Conservation (phyloP, 1,284 basidiomycete species). For the Leccinum pachyderme region DNA sequence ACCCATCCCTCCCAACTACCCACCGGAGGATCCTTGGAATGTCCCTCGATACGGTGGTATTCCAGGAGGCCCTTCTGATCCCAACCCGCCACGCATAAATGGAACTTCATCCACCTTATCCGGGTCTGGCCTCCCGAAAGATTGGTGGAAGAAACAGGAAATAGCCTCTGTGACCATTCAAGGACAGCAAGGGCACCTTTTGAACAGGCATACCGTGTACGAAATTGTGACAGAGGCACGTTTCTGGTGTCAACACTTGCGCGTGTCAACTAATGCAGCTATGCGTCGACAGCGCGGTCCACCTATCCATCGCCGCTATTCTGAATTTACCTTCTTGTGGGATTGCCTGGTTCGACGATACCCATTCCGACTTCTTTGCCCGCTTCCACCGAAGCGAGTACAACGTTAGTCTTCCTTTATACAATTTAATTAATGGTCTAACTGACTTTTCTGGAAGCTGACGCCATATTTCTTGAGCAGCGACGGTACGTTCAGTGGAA, state of each 20-base stretch:
- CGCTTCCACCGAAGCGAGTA: conserved; percentile 86
- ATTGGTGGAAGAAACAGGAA: conserved; percentile 87
- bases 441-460: conserved; percentile 47
- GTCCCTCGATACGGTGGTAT: conserved; percentile 27
- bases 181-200: conserved; percentile 85
- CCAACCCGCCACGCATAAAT: conserved; percentile 35
- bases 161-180: conserved; percentile 66
- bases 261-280: conserved; percentile 8
- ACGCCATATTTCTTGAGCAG: conserved; percentile 86
- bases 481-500: conserved; percentile 52
- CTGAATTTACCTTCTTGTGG: conserved; percentile 88
- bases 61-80: conserved; percentile 19
- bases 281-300: conserved; percentile 48
- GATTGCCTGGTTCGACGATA: conserved; percentile 78
- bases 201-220: conserved; percentile 82
- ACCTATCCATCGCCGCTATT: conserved; percentile 76
- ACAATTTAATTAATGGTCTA: not conserved
- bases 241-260: conserved; percentile 10
- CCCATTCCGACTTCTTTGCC: conserved; percentile 89
- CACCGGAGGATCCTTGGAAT: conserved; percentile 75
- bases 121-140: conserved; percentile 67
- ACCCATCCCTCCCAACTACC: conserved; percentile 46
- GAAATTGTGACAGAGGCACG: conserved; percentile 78
- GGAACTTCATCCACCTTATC: conserved; percentile 58
- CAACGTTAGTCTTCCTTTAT: conserved; percentile 59